These are phyloP conservation scores for Zychaea mexicana DNA, from an alignment of 371 early-diverging fungal species.

Conservation along the genomic window DNA sequence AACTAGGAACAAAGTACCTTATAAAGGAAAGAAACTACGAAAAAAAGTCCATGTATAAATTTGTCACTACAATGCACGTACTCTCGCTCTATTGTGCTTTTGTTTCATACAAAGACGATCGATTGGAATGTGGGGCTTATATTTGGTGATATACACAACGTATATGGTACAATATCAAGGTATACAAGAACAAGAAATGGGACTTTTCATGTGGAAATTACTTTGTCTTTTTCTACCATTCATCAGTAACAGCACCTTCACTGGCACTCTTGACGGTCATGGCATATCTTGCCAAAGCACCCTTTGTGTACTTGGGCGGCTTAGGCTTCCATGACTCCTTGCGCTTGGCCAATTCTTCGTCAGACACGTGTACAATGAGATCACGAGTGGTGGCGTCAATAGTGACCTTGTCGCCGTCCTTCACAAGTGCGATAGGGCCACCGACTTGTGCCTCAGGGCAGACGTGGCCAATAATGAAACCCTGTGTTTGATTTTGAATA, in stretches of 20 bases:
- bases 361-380: slow-evolving; percentile 71
- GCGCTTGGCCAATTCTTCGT: slow-evolving; percentile 73
- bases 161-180: no score
- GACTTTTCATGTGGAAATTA: not conserved
- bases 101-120: no score
- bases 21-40: not conserved
- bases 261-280: slow-evolving; percentile 81
- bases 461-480: slow-evolving; percentile 97
- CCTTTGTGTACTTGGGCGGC: slow-evolving; percentile 80
- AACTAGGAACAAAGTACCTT: not conserved
- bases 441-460: slow-evolving; percentile 96
- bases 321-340: slow-evolving; percentile 75
- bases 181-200: not conserved
- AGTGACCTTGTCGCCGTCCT: slow-evolving; percentile 82
- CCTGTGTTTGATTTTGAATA: slow-evolving; percentile 39
- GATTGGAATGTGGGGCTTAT: no score
- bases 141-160: no score
- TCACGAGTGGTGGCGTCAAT: slow-evolving; percentile 82
- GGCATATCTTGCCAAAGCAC: slow-evolving; percentile 88
- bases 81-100: no score
- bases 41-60: no score
- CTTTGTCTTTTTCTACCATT: not conserved
- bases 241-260: slow-evolving; percentile 86
- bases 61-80: no score
- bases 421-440: slow-evolving; percentile 90